A percentile compares a stretch with the other conserved stretches of the same genome.
These are phyloP conservation scores for Aristolochia contorta DNA, from an alignment of 164 flowering plant genomes.

Conservation along the genomic window DNA sequence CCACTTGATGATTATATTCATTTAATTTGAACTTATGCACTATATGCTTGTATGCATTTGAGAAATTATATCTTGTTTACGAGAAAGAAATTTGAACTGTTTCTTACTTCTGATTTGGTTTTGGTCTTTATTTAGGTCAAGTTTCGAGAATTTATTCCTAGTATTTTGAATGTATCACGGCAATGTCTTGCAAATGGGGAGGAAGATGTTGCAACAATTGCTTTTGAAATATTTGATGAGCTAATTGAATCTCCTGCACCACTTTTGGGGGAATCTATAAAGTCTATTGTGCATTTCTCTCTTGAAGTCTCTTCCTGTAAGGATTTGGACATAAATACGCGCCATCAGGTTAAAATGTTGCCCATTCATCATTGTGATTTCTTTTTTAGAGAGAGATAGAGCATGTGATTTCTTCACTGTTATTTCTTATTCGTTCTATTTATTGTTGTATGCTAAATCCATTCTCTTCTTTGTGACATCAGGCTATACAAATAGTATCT, in stretches of 20 bases:
- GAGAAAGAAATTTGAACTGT: neutral
- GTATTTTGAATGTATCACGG: constrained; percentile 15
- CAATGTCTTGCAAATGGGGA: constrained; percentile 10
- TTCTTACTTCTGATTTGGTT: neutral
- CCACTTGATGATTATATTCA: too few species aligned
- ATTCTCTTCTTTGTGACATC: constrained; percentile 10
- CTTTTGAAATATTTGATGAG: constrained; percentile 98
- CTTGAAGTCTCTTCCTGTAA: constrained; percentile 92
- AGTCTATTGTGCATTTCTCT: constrained; percentile 88
- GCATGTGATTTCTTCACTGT: neutral
- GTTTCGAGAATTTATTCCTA: constrained; percentile 87
- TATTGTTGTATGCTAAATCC: neutral
- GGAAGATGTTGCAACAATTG: constrained; percentile 48
- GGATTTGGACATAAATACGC: constrained; percentile 72
- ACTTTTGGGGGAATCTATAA: constrained; percentile 30
- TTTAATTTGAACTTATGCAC: too few species aligned
- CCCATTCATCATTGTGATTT: neutral
- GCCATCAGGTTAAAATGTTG: constrained; percentile 64
- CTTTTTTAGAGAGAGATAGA: too few species aligned
- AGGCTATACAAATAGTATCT: constrained; percentile 95
- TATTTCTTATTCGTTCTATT: neutral
- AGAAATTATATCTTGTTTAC: neutral
- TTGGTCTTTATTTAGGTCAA: constrained; percentile 40
- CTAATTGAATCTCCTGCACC: too few species aligned
- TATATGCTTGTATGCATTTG: too few species aligned